Evolutionary conservation across 352 stramenopile genomes (phyloP), one percentile per base, ranked within the genome.

Genomic region (Plasmopara muralis): DNA sequence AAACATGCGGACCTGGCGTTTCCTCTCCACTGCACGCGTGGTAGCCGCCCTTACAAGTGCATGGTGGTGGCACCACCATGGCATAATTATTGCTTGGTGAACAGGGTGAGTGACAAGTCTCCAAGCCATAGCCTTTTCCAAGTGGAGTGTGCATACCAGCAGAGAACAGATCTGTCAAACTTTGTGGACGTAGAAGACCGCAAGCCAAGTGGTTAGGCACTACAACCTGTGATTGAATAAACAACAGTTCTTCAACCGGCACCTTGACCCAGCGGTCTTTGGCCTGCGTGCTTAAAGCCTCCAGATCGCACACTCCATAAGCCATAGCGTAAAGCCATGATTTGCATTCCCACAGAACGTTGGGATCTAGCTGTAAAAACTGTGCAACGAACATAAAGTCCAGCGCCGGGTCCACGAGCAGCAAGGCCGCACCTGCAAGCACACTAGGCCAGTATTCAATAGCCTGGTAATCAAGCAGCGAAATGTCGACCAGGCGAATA

Each of bases 331-430:
- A 77, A 14, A 90, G 69, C 80, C 80, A 90, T 50, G 70, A 81
- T 66, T 87, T 86, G 66, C 80, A 90, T 33, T 90, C 80, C 77
- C 78, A 90, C 15, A 90, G 64, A 49, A 90, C 71, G 25, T 72
- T 83, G 28, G 75, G 74, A 48, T 90, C 80, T 9, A 90, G 60
- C 53, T 90, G 80, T 29, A 90, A 57, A 45, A 90, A 90, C 60
- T 88, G 77, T 30, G 80, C 80, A n/a, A 88, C 77, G 54, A 87
- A 90, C 51, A 84, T 67, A 37, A 88, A 73, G 53, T 90, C 80
- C 37, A 90, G 62, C 10, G 61, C 70, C 16, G 74, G 58, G 39
- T 90, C 80, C 35, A 83, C 80, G 6, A 90, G 61, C 45, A 90
- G 64, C 57, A 90, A 65, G 14, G 77, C 77, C 13, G 80, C 71